A percentile compares a stretch with the other conserved stretches of the same genome.
phyloP scores from a whole-genome alignment of 75 land plant species.

The Pinus taeda region DNA sequence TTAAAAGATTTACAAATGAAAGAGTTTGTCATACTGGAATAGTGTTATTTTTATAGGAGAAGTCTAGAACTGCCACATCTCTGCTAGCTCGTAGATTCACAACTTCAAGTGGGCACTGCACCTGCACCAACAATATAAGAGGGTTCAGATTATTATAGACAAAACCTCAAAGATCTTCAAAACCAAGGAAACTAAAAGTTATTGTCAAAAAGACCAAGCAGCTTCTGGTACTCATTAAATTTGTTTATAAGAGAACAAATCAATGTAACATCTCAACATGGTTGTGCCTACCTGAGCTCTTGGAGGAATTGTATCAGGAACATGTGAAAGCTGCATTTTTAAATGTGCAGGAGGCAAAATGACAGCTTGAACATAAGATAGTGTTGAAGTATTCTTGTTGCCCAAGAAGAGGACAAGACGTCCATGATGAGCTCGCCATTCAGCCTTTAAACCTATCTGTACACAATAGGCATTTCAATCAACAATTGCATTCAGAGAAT shows the following conservation, averaged over 20 bases:
- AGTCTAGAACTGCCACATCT: conserved; percentile 91
- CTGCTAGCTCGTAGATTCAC: conserved; percentile 85
- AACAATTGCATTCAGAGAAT: background rate
- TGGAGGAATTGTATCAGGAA: conserved; percentile 97
- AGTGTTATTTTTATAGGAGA: conserved; percentile 74
- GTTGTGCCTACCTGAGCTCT: conserved; percentile 74
- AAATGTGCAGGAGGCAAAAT: conserved; percentile 82
- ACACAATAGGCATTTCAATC: background rate
- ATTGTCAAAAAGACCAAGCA: background rate
- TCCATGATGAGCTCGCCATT: conserved; percentile 93
- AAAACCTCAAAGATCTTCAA: background rate
- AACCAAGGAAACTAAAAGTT: background rate
- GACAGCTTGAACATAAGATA: conserved; percentile 66
- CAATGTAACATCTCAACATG: background rate
- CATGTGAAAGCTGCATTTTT: conserved; percentile 73
- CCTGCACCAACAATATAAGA: conserved; percentile 38
- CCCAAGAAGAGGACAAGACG: conserved; percentile 90
- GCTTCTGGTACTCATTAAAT: background rate
- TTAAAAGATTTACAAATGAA: background rate
- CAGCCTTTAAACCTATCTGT: conserved; percentile 96
- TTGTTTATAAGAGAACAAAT: background rate
- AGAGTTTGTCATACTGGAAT: conserved; percentile 41
- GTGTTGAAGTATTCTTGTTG: conserved; percentile 87
- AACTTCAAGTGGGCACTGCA: conserved; percentile 93
- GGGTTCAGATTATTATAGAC: background rate